phyloP scores from a whole-genome alignment of 176 grass and related monocot genomes.

The Aegilops sharonensis region DNA sequence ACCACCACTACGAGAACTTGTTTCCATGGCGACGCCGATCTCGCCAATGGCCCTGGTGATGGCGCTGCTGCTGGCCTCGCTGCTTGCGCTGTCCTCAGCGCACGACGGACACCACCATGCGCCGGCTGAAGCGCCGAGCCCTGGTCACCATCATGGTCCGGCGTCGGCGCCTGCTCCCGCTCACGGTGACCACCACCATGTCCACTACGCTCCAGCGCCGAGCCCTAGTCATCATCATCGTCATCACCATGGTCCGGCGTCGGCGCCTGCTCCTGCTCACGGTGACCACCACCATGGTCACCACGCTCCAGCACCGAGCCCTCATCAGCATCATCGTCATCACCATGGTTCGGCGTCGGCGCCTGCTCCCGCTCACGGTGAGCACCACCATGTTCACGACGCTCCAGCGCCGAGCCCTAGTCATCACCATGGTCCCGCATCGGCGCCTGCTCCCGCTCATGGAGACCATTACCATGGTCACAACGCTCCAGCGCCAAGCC shows the following conservation, averaged over 20 bases:
- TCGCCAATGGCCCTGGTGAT: neutral
- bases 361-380: no score
- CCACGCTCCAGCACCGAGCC: neutral
- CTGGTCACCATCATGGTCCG: no score
- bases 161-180: no score
- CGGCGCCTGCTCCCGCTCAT: neutral
- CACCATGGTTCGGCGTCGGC: no score
- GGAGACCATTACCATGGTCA: neutral
- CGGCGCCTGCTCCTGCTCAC: no score
- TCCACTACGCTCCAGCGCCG: no score
- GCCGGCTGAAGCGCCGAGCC: neutral
- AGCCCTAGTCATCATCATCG: neutral
- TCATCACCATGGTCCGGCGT: neutral
- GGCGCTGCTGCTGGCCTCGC: neutral
- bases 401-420: neutral
- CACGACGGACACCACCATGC: neutral
- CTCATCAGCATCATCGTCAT: no score
- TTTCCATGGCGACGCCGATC: constrained; percentile 12
- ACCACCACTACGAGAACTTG: neutral
- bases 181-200: no score
- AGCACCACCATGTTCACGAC: neutral
- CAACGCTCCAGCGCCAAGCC: neutral
- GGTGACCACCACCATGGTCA: neutral
- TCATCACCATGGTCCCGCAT: neutral
- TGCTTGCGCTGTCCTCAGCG: neutral